Evolutionary conservation across 2,329 filamentous ascomycete genomes (phyloP), one percentile per base, ranked within the genome.

Genomic region (Fusarium cyanostomum): DNA sequence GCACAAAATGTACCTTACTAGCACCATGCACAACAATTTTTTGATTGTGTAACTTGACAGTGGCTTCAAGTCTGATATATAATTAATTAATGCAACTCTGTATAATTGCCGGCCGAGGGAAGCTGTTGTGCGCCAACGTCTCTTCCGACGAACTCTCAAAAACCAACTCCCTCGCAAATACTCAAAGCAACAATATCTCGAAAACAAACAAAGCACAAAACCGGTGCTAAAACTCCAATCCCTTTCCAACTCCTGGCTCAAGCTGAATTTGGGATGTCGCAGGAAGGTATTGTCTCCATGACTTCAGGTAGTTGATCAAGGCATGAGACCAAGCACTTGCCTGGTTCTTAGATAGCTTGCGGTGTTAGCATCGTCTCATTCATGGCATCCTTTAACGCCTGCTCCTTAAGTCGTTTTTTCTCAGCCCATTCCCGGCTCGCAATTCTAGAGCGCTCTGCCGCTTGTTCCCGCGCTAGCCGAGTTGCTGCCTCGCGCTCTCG

Each of bases 371-470:
- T 15, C 38, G 38, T 26, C 30, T 46, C 56, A 21, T 38, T 49
- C 4, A 63, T 59, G 13, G 59, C 52, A 27, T 64, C 66, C 31
- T 41, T 62, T 34, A 68, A 41, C 24, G 69, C 66, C 37, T 63
- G 43, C 52, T 76, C 75, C 69, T 79, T 82, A 15, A 73, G 77
- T 33, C 79, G 78, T 70, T 84, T 83, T 74, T 82, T 86, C 71
- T 87, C 85, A 10, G 86, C 86, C 86, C 86, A 89, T 66, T 87
- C 84, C 30, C 86, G 81, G 64, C 85, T 85, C 56, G 84, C 80
- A 71, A 81, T 78, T 51, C 86, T 81, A 51, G 85, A 86, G 68
- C 84, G 80, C 73, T 89, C 86, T 9, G 87, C 86, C 21, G 87
- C 87, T 67, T 86, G 79, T 66, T 86, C 82, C 39, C 87, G 79